Conservation (phyloP, 73 alveolate species). For the Uronychia binucleata region DNA sequence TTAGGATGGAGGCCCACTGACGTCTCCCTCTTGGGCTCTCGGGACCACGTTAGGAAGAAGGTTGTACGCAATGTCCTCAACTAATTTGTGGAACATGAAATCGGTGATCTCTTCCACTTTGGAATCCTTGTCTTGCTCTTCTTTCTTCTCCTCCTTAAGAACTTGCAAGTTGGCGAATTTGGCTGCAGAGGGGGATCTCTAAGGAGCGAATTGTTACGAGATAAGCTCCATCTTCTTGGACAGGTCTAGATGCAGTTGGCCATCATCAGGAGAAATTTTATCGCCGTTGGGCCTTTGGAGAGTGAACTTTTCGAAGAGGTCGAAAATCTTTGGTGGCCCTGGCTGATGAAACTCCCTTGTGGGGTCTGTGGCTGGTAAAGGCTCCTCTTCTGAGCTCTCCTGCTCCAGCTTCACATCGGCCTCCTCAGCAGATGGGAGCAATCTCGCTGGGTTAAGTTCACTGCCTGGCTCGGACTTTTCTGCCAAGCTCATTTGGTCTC, state of each 20-base stretch:
- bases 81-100: not conserved
- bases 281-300: not conserved
- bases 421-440: not conserved
- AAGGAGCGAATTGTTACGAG: not conserved
- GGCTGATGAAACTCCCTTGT: not conserved
- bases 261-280: not conserved
- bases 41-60: not conserved
- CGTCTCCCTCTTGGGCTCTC: not conserved
- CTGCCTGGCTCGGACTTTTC: not conserved
- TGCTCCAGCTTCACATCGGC: not conserved
- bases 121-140: not conserved
- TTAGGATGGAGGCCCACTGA: not conserved
- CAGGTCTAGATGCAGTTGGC: not conserved
- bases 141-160: not conserved
- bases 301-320: not conserved
- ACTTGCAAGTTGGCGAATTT: not conserved
- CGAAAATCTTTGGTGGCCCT: not conserved
- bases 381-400: not conserved
- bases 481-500: not conserved
- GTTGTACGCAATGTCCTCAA: not conserved
- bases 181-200: not conserved
- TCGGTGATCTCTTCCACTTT: not conserved
- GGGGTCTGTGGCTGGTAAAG: not conserved
- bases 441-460: not conserved
- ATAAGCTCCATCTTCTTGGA: not conserved